Conservation (phyloP, 345 rosid genomes). For the Euclidium syriacum region DNA sequence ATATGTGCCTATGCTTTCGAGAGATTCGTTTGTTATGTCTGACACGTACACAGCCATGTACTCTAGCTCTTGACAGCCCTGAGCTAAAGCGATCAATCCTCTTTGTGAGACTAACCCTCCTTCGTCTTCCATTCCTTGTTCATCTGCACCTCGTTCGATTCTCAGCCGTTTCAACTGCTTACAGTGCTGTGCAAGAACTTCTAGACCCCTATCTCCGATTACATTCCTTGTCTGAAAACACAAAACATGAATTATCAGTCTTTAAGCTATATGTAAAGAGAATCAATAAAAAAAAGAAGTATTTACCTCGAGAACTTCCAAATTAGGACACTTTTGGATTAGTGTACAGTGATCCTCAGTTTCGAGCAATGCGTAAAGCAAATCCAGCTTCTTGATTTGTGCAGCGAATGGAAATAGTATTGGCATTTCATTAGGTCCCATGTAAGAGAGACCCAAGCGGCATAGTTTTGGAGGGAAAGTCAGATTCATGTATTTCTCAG, state of each 20-base stretch:
- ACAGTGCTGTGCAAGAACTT: conserved; percentile 70
- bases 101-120: conserved; percentile 80
- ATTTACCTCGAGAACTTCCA: conserved; percentile 92
- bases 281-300: background rate
- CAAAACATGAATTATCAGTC: conserved; percentile 14
- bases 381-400: conserved; percentile 70
- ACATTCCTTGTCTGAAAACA: conserved; percentile 93
- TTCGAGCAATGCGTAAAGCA: conserved; percentile 74
- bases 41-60: conserved; percentile 86
- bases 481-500: conserved; percentile 47
- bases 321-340: conserved; percentile 73
- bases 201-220: conserved; percentile 89
- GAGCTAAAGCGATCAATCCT: conserved; percentile 80
- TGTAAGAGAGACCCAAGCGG: conserved; percentile 66
- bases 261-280: background rate
- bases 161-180: conserved; percentile 77
- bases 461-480: conserved; percentile 56
- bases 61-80: conserved; percentile 74
- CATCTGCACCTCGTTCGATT: conserved; percentile 92
- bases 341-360: conserved; percentile 78
- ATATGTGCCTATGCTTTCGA: conserved; percentile 56
- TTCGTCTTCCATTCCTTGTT: conserved; percentile 80
- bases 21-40: conserved; percentile 72
- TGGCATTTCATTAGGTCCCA: conserved; percentile 70
- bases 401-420: conserved; percentile 76